Percentiles rank a stretch among this genome's conserved stretches.
These are phyloP conservation scores for Pyrenochaeta sp. DNA, from an alignment of 2,329 filamentous ascomycete species.

Conservation along the genomic window DNA sequence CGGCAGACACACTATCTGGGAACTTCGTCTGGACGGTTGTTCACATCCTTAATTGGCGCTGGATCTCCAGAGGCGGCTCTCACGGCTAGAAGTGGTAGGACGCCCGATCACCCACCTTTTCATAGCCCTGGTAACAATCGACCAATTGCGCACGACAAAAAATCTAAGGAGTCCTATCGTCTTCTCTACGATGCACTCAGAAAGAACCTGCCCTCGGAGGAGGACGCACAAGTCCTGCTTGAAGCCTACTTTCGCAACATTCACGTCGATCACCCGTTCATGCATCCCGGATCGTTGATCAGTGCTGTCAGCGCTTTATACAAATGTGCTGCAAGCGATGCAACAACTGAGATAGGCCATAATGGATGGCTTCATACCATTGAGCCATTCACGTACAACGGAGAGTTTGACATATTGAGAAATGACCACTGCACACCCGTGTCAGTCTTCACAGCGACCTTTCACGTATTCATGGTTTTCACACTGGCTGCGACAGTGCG, in stretches of 20 bases:
- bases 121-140: neutral
- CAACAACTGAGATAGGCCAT: neutral
- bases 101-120: neutral
- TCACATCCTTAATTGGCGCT: conserved; percentile 38
- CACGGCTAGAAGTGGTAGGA: neutral
- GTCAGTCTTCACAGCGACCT: conserved; percentile 33
- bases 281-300: conserved; percentile 36
- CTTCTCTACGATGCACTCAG: conserved; percentile 4
- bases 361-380: neutral
- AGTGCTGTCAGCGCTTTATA: conserved; percentile 36
- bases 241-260: conserved; percentile 38
- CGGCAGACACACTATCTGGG: conserved; percentile 51
- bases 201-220: conserved; percentile 24
- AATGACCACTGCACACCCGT: conserved; percentile 7
- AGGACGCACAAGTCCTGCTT: conserved; percentile 33
- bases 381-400: neutral
- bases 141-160: neutral
- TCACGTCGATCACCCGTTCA: conserved; percentile 42
- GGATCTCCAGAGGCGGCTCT: conserved; percentile 5
- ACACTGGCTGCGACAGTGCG: conserved; percentile 47
- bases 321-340: conserved; percentile 19
- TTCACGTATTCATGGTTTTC: conserved; percentile 50
- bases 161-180: conserved; percentile 8
- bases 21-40: conserved; percentile 50
- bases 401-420: conserved; percentile 15